Evolutionary conservation across 768 basidiomycete species (phyloP), one percentile per base, ranked within the genome.

Genomic region (Tylopilus intermedius): DNA sequence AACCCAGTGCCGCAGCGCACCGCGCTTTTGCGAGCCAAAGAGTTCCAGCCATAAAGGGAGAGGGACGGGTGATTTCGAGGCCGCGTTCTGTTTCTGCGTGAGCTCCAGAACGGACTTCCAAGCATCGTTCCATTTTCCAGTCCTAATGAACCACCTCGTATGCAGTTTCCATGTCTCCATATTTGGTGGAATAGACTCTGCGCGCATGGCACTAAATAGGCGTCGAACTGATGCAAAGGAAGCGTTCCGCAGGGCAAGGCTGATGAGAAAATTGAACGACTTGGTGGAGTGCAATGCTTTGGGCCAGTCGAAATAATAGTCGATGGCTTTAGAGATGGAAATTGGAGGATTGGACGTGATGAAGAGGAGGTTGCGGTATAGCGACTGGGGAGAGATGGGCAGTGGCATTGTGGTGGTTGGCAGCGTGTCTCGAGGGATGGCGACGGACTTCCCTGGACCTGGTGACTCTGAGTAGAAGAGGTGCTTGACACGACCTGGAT

Each of bases 31-130:
- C 15, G 73, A 71, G 44, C 74, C 72, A 58, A 81, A 78, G 57
- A 88, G 79, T 56, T 88, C 84, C 41, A 80, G 53, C 85, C 83
- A 87, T 47, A 88, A 65, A 4, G 68, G 62, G 26, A 80, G 70
- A 26, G 77, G 79, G 30, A 76, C 67, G 29, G 53, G 45, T 9
- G 54, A 18, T 3, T 38, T 38, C n/a, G 11, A 38, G 27, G 59
- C 27, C 52, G 51, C 42, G 26, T 38, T 47, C 27, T 33, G 56
- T 51, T 52, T 44, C 22, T 48, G 37, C 2, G 58, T 51, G 29
- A 66, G 55, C 42, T 62, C 46, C 57, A 68, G 60, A 26, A 74
- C 71, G 45, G 72, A 71, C 13, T 59, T 58, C 82, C 83, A 87
- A 21, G 84, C 86, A 22, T 73, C 65, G 10, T 74, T 64, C 84